A percentile compares a stretch with the other conserved stretches of the same genome.
These are phyloP conservation scores for Monosporascus sp. DNA, from an alignment of 2,329 filamentous ascomycete genomes.

Conservation along the genomic window DNA sequence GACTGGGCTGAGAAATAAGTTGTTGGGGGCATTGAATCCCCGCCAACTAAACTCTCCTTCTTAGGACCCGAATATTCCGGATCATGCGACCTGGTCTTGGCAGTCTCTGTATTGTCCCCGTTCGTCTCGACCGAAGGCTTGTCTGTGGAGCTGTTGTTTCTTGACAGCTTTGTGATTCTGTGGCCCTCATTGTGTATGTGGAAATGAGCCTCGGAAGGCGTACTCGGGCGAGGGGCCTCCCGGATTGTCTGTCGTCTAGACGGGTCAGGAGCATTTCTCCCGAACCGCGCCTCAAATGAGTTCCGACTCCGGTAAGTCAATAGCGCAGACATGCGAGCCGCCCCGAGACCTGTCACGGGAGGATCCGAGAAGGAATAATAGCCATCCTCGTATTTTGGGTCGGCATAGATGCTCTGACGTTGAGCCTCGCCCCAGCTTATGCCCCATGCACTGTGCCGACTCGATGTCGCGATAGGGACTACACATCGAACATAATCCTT, in stretches of 20 bases:
- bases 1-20: conserved; percentile 99
- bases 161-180: conserved; percentile 53
- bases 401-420: conserved; percentile 90
- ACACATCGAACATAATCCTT: conserved; percentile 76
- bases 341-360: conserved; percentile 79
- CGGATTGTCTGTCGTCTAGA: conserved; percentile 79
- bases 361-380: conserved; percentile 89
- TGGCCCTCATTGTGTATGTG: conserved; percentile 81
- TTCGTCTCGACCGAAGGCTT: conserved; percentile 14
- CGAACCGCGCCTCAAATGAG: conserved; percentile 93
- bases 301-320: conserved; percentile 94
- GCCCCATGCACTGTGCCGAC: conserved; percentile 80
- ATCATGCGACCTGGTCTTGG: conserved; percentile 34
- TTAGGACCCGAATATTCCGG: conserved; percentile 68
- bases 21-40: conserved; percentile 49
- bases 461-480: conserved; percentile 80
- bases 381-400: conserved; percentile 96
- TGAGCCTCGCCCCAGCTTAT: conserved; percentile 90
- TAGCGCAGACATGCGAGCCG: conserved; percentile 93
- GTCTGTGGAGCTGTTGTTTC: conserved; percentile 34
- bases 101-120: conserved; percentile 13
- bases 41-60: conserved; percentile 42
- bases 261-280: conserved; percentile 84
- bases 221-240: conserved; percentile 53
- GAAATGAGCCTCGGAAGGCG: conserved; percentile 67